phyloP scores from a whole-genome alignment of 495 filamentous ascomycete species.

The Neurospora intermedia region DNA sequence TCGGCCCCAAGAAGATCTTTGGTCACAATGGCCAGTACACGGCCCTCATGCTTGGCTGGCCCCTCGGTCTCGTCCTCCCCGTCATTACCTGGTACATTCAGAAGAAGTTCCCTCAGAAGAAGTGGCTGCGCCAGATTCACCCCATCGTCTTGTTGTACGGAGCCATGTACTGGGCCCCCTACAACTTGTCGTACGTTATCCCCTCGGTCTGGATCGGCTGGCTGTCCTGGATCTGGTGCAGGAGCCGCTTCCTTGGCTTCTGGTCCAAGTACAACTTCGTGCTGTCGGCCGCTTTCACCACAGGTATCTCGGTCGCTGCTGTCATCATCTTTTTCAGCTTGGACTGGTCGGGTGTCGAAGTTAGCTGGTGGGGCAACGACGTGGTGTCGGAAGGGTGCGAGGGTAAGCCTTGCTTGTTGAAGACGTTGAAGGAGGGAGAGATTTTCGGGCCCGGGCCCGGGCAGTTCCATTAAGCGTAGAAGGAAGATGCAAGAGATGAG shows the following conservation, averaged over 20 bases:
- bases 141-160: conserved; percentile 26
- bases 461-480: conserved; percentile 14
- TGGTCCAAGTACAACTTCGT: conserved; percentile 22
- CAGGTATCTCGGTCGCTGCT: conserved; percentile 24
- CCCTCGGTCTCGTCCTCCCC: conserved; percentile 21
- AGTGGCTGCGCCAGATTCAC: conserved; percentile 26
- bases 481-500: background rate
- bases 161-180: conserved; percentile 21
- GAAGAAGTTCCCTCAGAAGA: conserved; percentile 11
- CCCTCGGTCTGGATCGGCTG: conserved; percentile 25
- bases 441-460: conserved; percentile 27
- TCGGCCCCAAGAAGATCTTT: conserved; percentile 29
- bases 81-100: conserved; percentile 16
- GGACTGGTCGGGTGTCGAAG: conserved; percentile 13
- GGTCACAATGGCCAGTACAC: conserved; percentile 28
- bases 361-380: conserved; percentile 30
- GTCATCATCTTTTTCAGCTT: conserved; percentile 30
- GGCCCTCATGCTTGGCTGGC: conserved; percentile 23
- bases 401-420: conserved; percentile 15
- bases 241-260: conserved; percentile 16
- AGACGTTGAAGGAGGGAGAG: conserved; percentile 19
- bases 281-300: conserved; percentile 19
- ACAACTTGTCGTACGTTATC: conserved; percentile 24
- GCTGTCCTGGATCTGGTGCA: conserved; percentile 31
- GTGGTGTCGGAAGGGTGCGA: conserved; percentile 24